Evolutionary conservation across 306 rosid species (phyloP), one percentile per base, ranked within the genome.

Genomic region (Malus sylvestris): DNA sequence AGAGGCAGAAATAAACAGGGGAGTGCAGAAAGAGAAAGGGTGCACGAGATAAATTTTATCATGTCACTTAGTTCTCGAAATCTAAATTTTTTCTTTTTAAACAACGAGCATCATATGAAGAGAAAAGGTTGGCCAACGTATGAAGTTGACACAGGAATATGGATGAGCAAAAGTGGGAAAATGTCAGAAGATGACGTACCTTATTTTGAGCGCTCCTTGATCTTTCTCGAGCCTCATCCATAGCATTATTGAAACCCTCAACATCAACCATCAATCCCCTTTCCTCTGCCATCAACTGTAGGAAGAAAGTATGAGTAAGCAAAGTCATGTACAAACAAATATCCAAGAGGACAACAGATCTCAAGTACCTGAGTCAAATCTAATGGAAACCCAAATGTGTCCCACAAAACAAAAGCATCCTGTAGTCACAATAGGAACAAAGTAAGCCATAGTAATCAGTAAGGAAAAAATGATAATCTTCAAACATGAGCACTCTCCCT

Each of bases 341-440:
- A 32, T 23, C 11, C 58, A 75, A 30, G 72, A 71, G n/a, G 77
- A 77, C 15, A 71, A 33, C 53, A 70, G 38, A 71, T 29, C n/a
- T 42, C 59, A 77, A 59, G 78, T 78, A 95, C 99, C 97, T 95
- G 97, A 76, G 99, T 95, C 85, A 95, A 89, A 86, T 95, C 99
- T 74, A 95, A 80, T 5, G 99, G 99, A 83, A 95, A 95, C 46
- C 99, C 99, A 74, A 63, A 95, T 1, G 99, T 92, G 76, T 95
- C 99, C 99, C 98, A 95, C 89, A 95, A 84, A 82, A 92, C 81
- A 87, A 95, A 95, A 51, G 97, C 99, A 73, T 92, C 99, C 99
- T 95, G 78, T 83, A 83, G 63, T 71, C 79, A 81, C 73, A 75
- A 61, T 62, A 74, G 75, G 8, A 81, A 75, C 35, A 71, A 77